Base-by-base conservation (phyloP, 108 stramenopile genomes). In the Fragilariopsis cylindrus region DNA sequence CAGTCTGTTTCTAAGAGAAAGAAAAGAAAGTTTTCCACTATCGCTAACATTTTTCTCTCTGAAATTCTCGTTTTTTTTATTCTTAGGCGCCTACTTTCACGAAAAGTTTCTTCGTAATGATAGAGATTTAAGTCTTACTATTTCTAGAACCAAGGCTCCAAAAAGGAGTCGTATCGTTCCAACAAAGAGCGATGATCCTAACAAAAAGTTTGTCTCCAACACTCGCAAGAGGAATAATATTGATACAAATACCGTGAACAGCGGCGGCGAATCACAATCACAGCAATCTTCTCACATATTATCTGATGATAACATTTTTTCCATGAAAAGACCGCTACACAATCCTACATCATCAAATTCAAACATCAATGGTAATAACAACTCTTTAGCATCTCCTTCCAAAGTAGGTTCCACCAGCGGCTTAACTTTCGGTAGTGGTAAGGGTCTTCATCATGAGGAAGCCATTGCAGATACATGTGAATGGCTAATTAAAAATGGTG, bases 71-170 rank as follows among this genome's bases (percentile, higher is more conserved):
- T 19, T 74, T 50, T 44, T 65, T 40, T 2, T 40, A 48, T 66
- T 7, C 0, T 48, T 8, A 77, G 89, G 89, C 30, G 85, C 79
- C 13, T 93, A 93, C 44, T 94, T 86, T 55, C 89, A 94, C 68
- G 89, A 88, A 49, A 74, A 75, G n/a, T 91, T 91, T 78, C 66
- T 86, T 21, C 75, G 84, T 41, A 73, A 75, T 43, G 62, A 79
- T 58, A 76, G 74, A 9, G 74, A 84, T 19, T 49, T 87, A 6
- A 44, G 65, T 42, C 72, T 73, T 0, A 48, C 65, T 11, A 79
- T 79, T 30, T 58, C 71, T 3, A 58, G 76, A 19, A 65, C 70
- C 63, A 77, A 77, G 70, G 76, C 76, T 44, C 76, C 76, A 7
- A 67, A 67, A 48, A 58, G 76, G 43, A 60, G 69, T 40, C 62